Evolutionary conservation across 768 basidiomycete species (phyloP), one percentile per base, ranked within the genome.

Genomic region (Lanmaoa pseudosensibilis): DNA sequence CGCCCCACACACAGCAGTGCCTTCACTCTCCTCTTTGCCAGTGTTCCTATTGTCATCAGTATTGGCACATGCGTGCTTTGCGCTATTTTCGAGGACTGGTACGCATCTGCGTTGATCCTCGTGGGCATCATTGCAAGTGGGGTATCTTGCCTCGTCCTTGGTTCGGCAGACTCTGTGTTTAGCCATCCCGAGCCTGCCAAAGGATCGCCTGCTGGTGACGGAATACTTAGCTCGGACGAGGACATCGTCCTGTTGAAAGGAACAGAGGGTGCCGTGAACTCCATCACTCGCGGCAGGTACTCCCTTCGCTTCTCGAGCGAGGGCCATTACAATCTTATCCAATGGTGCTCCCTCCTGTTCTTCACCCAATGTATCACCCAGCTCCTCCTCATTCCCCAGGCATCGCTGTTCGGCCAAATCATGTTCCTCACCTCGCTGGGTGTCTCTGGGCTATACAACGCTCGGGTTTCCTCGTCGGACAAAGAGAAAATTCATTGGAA

Each of bases 101-200:
- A 54, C 27, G 65, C 67, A 18, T 67, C 64, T n/a, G 43, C 58
- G 4, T 62, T 74, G 65, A 70, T 74, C 34, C 55, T 74, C 1
- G 49, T 64, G 5, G 73, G 73, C 1, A 69, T 74, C 19, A 4
- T 72, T 7, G 62, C 66, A 38, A 73, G 61, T 27, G 70, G 73
- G 10, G 0, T 72, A 11, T 64, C 69, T 12, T 67, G 62, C 52
- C 54, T 63, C 34, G 57, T 58, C 36, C 52, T 72, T 3, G 68
- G 68, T 15, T 69, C 63, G 0, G 68, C 63, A 46, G 52, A 59
- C 5, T 41, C 73, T 5, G 38, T 56, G 12, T 62, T 19, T n/a
- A n/a, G n/a, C n/a, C n/a, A n/a, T n/a, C n/a, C n/a, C n/a, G n/a
- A n/a, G n/a, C n/a, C n/a, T n/a, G 66, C 70, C 9, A 52, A 52